Conservation (phyloP, 148 eudicot genomes). For the Linanthus parryae region DNA sequence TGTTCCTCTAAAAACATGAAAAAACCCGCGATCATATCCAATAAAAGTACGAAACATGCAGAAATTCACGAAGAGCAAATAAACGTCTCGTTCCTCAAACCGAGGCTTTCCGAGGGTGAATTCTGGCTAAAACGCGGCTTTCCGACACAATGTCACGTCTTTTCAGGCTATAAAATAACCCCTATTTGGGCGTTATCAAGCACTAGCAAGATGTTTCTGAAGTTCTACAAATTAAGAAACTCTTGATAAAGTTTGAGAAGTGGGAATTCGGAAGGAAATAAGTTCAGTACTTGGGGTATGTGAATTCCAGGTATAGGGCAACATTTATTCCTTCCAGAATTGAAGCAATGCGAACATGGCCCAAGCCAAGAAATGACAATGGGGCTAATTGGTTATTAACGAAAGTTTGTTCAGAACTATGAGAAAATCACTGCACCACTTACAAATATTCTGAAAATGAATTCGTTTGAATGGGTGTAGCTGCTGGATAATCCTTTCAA, state of each 20-base stretch:
- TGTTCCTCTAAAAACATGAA: no score
- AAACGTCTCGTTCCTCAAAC: no score
- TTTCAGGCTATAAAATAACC: no score
- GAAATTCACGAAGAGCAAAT: no score
- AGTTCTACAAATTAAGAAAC: not conserved
- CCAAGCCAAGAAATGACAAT: not conserved
- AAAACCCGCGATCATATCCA: no score
- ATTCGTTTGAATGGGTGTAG: not conserved
- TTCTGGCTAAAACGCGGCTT: no score
- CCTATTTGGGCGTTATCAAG: no score
- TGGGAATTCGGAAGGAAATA: not conserved
- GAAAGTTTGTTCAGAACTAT: no score
- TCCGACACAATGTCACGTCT: no score
- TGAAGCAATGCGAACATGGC: not conserved
- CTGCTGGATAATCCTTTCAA: no score
- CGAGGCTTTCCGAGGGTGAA: no score
- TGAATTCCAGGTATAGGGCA: not conserved
- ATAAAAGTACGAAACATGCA: no score
- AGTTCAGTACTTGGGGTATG: constrained; percentile 2
- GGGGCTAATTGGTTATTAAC: not conserved
- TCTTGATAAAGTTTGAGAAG: not conserved
- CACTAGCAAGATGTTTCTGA: not conserved
- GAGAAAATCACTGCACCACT: not conserved
- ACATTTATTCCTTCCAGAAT: not conserved
- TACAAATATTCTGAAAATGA: not conserved